Percentiles rank a stretch among this genome's conserved stretches.
Conservation (phyloP, 352 stramenopile species). For the Thalassiosira exigua region DNA sequence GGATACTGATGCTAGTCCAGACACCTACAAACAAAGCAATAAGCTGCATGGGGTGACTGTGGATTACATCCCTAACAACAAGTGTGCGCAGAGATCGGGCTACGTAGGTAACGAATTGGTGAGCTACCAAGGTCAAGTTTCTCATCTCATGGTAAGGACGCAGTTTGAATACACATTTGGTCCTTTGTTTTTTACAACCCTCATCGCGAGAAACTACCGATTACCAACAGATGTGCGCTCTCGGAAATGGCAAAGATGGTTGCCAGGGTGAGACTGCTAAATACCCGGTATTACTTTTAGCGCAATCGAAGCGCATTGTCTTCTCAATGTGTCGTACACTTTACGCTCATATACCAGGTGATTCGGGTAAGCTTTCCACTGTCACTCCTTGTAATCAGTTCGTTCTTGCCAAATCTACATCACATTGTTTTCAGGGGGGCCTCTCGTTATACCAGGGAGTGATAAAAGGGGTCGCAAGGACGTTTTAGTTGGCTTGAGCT, state of each 20-base stretch:
- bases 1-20: not conserved
- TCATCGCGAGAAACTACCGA: too few species aligned
- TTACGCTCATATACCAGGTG: not conserved
- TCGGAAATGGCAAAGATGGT: not conserved
- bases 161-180: too few species aligned
- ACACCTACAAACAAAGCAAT: not conserved
- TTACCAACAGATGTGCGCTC: too few species aligned
- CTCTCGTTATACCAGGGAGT: slow-evolving; percentile 5
- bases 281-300: too few species aligned
- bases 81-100: not conserved
- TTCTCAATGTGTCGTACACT: too few species aligned
- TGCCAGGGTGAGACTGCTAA: slow-evolving; percentile 15
- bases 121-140: not conserved
- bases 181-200: too few species aligned
- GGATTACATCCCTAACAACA: not conserved
- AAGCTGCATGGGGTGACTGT: slow-evolving; percentile 3
- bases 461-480: not conserved
- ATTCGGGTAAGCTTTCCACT: not conserved
- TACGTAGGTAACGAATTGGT: not conserved
- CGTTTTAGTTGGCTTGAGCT: not conserved
- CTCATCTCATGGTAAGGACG: slow-evolving; percentile 8
- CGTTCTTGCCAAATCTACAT: too few species aligned
- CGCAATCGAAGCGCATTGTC: too few species aligned
- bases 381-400: too few species aligned
- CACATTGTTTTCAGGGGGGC: slow-evolving; percentile 10